Conservation (phyloP, 306 rosid species). For the Sphenostylis stenocarpa region DNA sequence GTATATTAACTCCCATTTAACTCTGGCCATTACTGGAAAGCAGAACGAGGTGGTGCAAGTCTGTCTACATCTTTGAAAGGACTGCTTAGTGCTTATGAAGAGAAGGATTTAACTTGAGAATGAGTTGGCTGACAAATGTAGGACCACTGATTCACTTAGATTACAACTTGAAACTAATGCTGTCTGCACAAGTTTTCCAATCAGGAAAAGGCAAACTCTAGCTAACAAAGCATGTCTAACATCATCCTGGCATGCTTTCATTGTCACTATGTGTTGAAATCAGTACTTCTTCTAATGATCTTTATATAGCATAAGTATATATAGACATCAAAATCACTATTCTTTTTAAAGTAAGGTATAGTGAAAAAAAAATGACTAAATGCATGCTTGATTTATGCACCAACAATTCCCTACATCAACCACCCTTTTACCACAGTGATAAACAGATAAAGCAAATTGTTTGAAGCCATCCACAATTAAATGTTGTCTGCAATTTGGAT, state of each 20-base stretch:
- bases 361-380: neutral
- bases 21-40: conserved; percentile 18
- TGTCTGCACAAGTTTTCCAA: neutral
- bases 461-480: neutral
- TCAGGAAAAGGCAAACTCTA: conserved; percentile 13
- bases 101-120: neutral
- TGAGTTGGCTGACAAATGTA: neutral
- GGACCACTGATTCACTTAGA: conserved; percentile 10
- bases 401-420: neutral
- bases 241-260: neutral
- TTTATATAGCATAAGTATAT: neutral
- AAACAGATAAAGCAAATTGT: neutral
- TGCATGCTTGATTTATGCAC: neutral
- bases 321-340: neutral
- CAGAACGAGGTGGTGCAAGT: neutral
- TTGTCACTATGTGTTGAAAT: neutral
- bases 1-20: neutral
- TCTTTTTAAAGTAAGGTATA: neutral
- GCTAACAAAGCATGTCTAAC: neutral
- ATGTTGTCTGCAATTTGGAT: neutral
- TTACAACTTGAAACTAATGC: neutral
- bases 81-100: neutral
- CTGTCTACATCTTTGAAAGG: conserved; percentile 4
- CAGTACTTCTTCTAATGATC: neutral
- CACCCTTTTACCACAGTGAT: neutral